Conservation (phyloP, 2,329 filamentous ascomycete genomes). For the Monilinia fructigena region DNA sequence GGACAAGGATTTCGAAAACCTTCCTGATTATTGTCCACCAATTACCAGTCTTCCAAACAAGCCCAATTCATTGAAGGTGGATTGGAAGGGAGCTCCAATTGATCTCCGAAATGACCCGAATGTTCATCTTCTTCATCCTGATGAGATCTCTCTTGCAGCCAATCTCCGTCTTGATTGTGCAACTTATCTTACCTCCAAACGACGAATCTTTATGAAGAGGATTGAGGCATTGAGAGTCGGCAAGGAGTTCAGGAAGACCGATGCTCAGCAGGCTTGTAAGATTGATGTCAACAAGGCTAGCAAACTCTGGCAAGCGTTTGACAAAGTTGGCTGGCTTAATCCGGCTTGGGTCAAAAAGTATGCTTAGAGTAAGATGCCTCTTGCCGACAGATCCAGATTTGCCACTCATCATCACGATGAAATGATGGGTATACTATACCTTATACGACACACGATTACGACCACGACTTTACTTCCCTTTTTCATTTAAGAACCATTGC, state of each 20-base stretch:
- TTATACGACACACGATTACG: conserved; percentile 18
- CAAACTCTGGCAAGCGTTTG: conserved; percentile 86
- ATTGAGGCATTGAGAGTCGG: conserved; percentile 63
- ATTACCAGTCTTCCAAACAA: conserved; percentile 62
- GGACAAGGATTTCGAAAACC: conserved; percentile 73
- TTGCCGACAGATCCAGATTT: conserved; percentile 21
- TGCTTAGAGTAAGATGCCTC: conserved; percentile 23
- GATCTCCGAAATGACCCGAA: conserved; percentile 74
- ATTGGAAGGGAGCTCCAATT: conserved; percentile 81
- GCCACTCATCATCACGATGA: conserved; percentile 13
- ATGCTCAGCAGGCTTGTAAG: conserved; percentile 94
- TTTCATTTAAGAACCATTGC: background rate
- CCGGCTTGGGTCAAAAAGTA: conserved; percentile 33
- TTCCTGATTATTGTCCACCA: conserved; percentile 73
- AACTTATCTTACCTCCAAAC: conserved; percentile 89
- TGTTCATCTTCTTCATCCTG: conserved; percentile 67
- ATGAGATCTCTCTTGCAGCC: conserved; percentile 74
- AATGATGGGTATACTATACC: background rate
- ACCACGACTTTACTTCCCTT: conserved; percentile 8
- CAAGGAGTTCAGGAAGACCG: conserved; percentile 92
- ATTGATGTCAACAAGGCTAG: conserved; percentile 98
- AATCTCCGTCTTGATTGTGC: conserved; percentile 80
- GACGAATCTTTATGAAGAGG: conserved; percentile 80
- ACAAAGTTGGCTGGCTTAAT: conserved; percentile 78
- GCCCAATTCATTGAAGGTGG: conserved; percentile 72